Conservation (phyloP, 805 yeast genomes). For the Ogataea neopini region DNA sequence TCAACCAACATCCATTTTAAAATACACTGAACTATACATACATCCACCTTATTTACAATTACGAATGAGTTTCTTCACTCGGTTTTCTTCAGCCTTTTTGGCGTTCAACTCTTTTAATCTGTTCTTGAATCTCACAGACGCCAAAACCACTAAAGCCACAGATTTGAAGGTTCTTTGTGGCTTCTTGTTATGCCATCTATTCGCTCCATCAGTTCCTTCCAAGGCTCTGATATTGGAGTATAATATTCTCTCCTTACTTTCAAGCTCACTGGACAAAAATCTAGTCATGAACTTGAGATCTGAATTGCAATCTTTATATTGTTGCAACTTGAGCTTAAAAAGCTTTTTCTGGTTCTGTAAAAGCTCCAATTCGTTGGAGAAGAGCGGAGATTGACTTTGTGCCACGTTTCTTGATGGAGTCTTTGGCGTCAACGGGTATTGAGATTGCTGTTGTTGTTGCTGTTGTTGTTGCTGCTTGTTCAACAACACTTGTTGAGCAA, state of each 20-base stretch:
- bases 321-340: conserved; percentile 49
- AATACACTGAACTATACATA: conserved; percentile 13
- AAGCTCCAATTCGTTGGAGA: conserved; percentile 20
- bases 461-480: conserved; percentile 12
- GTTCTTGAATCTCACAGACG: conserved; percentile 38
- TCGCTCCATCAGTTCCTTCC: conserved; percentile 14
- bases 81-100: conserved; percentile 17
- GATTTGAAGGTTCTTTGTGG: conserved; percentile 27
- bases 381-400: not conserved
- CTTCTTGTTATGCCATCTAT: conserved; percentile 11
- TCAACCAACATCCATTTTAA: conserved; percentile 5
- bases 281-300: conserved; percentile 39
- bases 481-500: conserved; percentile 19
- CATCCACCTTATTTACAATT: conserved; percentile 10
- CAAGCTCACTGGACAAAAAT: conserved; percentile 34
- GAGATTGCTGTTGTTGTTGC: conserved; percentile 6
- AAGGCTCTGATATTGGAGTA: conserved; percentile 29
- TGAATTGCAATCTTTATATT: conserved; percentile 37
- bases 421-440: conserved; percentile 28
- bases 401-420: conserved; percentile 21
- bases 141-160: conserved; percentile 38
- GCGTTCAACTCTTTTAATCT: conserved; percentile 29
- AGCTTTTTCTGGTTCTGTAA: conserved; percentile 45
- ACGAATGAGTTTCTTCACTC: conserved; percentile 22
- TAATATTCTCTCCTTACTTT: conserved; percentile 26